Evolutionary conservation across 345 rosid species (phyloP).

Genomic region (Lenwebbia sp.): DNA sequence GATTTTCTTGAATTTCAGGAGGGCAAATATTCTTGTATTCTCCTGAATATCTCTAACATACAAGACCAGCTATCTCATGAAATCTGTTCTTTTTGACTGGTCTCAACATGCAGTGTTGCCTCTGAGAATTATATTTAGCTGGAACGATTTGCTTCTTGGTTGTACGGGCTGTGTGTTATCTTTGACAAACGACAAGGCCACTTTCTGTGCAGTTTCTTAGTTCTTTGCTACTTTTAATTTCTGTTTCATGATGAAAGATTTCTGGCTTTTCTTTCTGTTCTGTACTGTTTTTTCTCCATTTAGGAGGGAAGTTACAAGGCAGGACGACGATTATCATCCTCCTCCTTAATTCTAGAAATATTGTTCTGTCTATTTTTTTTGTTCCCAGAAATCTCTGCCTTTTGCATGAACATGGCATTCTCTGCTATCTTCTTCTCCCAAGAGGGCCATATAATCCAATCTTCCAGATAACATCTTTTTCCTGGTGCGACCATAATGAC

Average conservation of each 20-base stretch:
- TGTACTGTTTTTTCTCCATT: conserved; percentile 12
- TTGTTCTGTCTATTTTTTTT: background rate
- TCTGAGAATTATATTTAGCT: background rate
- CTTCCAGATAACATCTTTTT: background rate
- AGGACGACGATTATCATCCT: background rate
- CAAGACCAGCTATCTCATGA: background rate
- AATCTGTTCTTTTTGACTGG: background rate
- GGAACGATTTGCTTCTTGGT: background rate
- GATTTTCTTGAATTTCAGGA: background rate
- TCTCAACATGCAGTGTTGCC: background rate
- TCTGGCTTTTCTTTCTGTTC: background rate
- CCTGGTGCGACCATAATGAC: background rate
- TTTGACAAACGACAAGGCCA: background rate
- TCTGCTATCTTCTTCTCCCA: background rate
- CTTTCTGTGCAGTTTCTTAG: background rate
- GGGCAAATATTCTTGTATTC: background rate
- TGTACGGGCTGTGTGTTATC: background rate
- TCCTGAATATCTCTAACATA: background rate
- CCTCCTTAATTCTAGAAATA: conserved; percentile 20
- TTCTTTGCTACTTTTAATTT: conserved; percentile 4
- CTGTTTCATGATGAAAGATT: background rate
- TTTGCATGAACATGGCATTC: background rate
- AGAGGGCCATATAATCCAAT: background rate
- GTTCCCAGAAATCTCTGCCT: background rate
- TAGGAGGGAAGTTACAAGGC: conserved; percentile 5